Conservation (phyloP, 306 rosid genomes). For the Glycine tomentella region DNA sequence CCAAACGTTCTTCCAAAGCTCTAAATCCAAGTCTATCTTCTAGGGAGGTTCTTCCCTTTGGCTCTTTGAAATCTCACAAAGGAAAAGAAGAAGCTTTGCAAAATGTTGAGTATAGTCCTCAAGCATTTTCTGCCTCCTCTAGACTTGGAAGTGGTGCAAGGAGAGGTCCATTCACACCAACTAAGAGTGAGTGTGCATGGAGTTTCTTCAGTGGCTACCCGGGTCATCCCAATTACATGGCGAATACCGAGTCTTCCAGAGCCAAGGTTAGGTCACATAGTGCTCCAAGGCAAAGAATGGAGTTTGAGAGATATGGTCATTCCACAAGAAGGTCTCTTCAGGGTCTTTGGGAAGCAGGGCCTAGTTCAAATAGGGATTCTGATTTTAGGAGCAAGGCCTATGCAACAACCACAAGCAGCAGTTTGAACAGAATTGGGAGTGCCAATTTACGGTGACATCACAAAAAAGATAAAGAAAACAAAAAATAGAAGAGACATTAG, state of each 20-base stretch:
- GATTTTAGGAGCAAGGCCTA: conserved; percentile 52
- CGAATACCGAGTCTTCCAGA: conserved; percentile 80
- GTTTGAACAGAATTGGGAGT: conserved; percentile 60
- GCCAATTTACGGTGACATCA: conserved; percentile 60
- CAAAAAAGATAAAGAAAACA: neutral
- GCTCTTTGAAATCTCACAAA: conserved; percentile 50
- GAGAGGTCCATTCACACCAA: conserved; percentile 70
- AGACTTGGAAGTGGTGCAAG: conserved; percentile 67
- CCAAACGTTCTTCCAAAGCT: conserved; percentile 57
- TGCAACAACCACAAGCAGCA: conserved; percentile 51
- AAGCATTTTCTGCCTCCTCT: conserved; percentile 65
- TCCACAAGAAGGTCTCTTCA: conserved; percentile 47
- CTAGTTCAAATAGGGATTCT: conserved; percentile 54
- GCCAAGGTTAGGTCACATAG: conserved; percentile 96
- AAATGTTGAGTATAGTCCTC: conserved; percentile 75
- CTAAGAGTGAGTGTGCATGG: conserved; percentile 84
- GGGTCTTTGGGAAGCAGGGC: conserved; percentile 59
- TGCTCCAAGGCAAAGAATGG: conserved; percentile 90
- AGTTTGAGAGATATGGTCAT: conserved; percentile 64
- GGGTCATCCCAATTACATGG: conserved; percentile 84
- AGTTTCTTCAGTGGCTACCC: conserved; percentile 66
- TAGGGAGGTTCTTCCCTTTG: conserved; percentile 43
- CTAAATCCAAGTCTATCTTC: conserved; percentile 59
- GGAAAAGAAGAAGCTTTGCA: conserved; percentile 64
- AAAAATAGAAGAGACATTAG: neutral